A percentile compares a stretch with the other conserved stretches of the same genome.
Conservation (phyloP, 2,329 filamentous ascomycete species). For the Penicillium sp. region DNA sequence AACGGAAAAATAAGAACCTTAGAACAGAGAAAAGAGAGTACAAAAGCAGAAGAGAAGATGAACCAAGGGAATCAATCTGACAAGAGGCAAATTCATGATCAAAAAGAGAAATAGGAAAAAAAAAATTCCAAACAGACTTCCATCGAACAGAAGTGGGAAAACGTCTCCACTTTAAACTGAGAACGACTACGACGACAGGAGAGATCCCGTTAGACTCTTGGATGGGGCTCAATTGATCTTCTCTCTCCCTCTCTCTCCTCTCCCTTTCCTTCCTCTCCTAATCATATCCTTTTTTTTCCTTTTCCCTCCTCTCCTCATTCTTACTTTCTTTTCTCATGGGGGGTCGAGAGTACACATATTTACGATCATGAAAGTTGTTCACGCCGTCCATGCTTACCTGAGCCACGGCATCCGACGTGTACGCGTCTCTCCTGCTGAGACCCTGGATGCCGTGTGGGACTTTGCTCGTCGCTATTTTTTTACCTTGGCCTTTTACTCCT, state of each 20-base stretch:
- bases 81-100: too few species aligned
- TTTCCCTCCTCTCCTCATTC: not conserved
- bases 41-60: too few species aligned
- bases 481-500: slow-evolving; percentile 26
- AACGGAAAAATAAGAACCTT: too few species aligned
- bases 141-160: not conserved
- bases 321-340: not conserved
- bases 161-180: not conserved
- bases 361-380: slow-evolving; percentile 11
- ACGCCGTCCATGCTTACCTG: slow-evolving; percentile 10
- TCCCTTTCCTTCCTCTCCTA: not conserved
- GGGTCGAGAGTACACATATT: not conserved
- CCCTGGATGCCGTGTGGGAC: slow-evolving; percentile 27
- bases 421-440: slow-evolving; percentile 11
- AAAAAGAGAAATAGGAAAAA: too few species aligned
- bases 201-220: not conserved
- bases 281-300: not conserved
- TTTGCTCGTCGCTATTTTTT: slow-evolving; percentile 33
- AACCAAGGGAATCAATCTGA: too few species aligned
- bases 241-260: not conserved
- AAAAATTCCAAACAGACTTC: not conserved
- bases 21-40: too few species aligned
- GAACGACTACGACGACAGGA: not conserved
- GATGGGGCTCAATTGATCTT: slow-evolving; percentile 1
- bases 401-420: slow-evolving; percentile 12